Percentiles rank a stretch among this genome's conserved stretches.
Conservation (phyloP, 2,329 filamentous ascomycete genomes). For the Pestalotiopsis sp. region DNA sequence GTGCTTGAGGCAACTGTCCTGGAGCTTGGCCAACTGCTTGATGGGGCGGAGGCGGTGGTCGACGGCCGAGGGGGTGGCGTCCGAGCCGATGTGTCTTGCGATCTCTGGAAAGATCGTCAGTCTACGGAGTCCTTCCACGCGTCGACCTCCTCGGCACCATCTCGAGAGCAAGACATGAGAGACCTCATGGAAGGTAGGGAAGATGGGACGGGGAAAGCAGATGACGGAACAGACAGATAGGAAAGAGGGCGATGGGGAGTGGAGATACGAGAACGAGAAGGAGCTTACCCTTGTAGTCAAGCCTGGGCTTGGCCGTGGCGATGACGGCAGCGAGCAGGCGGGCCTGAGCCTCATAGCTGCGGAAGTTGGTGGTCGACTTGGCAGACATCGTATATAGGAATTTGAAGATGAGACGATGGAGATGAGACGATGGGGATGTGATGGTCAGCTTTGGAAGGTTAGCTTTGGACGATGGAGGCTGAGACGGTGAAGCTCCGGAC, state of each 20-base stretch:
- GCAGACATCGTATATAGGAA: constrained; percentile 26
- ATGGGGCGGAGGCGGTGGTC: constrained; percentile 41
- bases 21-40: constrained; percentile 38
- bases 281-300: constrained; percentile 63
- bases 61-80: constrained; percentile 33
- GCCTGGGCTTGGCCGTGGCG: constrained; percentile 54
- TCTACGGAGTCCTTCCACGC: background rate
- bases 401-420: constrained; percentile 40
- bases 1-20: constrained; percentile 28
- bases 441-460: background rate
- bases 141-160: background rate
- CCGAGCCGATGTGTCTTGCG: constrained; percentile 28
- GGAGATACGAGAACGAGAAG: background rate
- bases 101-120: constrained; percentile 13
- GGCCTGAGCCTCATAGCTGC: constrained; percentile 59
- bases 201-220: constrained; percentile 8
- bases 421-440: background rate
- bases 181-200: background rate
- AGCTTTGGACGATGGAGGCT: no score
- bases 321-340: constrained; percentile 64
- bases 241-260: background rate
- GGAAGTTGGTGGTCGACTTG: constrained; percentile 50
- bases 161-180: background rate
- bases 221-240: background rate
- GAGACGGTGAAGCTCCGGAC: no score